These are phyloP conservation scores for Asterionellopsis glacialis DNA, from an alignment of 108 stramenopile genomes.

Conservation along the genomic window DNA sequence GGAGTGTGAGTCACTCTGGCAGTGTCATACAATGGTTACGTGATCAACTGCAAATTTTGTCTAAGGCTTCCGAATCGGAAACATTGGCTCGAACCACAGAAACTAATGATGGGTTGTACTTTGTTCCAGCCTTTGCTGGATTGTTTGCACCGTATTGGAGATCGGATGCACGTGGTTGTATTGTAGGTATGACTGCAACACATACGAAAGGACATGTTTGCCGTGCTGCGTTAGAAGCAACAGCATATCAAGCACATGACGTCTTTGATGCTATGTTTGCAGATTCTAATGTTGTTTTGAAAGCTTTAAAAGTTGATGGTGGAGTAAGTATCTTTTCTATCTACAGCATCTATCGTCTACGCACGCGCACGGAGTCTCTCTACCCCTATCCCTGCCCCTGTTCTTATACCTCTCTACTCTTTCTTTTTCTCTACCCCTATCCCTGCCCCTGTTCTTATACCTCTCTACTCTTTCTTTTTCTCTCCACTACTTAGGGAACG, in stretches of 20 bases:
- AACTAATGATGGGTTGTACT: constrained; percentile 88
- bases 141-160: constrained; percentile 97
- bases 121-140: constrained; percentile 97
- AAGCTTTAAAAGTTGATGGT: constrained; percentile 90
- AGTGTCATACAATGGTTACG: constrained; percentile 95
- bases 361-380: too few species aligned
- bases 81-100: constrained; percentile 55
- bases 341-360: too few species aligned
- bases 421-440: too few species aligned
- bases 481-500: constrained; percentile 40
- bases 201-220: constrained; percentile 87
- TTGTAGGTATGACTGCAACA: constrained; percentile 91
- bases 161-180: constrained; percentile 87
- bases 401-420: too few species aligned
- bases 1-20: constrained; percentile 90
- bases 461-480: constrained; percentile 10
- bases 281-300: constrained; percentile 69
- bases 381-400: too few species aligned
- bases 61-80: constrained; percentile 82
- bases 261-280: constrained; percentile 88
- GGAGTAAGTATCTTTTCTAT: constrained; percentile 13
- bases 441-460: too few species aligned
- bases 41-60: constrained; percentile 89
- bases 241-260: constrained; percentile 88
- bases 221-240: constrained; percentile 93